Percentiles rank a stretch among this genome's conserved stretches.
Conservation (phyloP, 1,284 basidiomycete genomes). For the Boletus sp. region DNA sequence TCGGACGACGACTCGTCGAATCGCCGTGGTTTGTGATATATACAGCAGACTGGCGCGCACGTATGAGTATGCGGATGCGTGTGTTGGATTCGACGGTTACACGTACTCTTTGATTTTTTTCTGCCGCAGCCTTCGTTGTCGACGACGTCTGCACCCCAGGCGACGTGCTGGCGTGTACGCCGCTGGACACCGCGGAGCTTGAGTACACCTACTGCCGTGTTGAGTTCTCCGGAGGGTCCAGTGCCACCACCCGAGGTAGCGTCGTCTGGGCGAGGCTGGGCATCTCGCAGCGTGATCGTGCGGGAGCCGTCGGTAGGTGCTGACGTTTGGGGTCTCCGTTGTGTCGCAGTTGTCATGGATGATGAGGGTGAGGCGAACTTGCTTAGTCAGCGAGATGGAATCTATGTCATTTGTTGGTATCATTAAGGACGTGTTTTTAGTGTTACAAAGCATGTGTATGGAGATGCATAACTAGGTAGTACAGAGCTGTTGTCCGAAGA, state of each 20-base stretch:
- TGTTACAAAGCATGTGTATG: constrained; percentile 35
- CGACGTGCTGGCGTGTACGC: constrained; percentile 55
- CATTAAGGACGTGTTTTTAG: constrained; percentile 24
- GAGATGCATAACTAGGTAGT: constrained; percentile 28
- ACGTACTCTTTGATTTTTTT: constrained; percentile 85
- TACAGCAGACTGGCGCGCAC: constrained; percentile 75
- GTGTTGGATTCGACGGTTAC: not conserved
- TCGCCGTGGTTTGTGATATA: constrained; percentile 78
- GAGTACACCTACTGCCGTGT: constrained; percentile 48
- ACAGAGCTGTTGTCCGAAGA: constrained; percentile 29
- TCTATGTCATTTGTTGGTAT: constrained; percentile 19
- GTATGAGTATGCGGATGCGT: not conserved
- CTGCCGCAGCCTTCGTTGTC: constrained; percentile 82
- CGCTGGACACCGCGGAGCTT: constrained; percentile 55
- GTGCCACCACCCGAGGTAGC: constrained; percentile 24
- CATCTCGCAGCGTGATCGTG: constrained; percentile 49
- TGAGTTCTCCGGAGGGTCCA: constrained; percentile 23
- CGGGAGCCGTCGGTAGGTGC: constrained; percentile 51
- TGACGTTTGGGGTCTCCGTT: constrained; percentile 34
- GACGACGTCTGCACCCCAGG: constrained; percentile 79
- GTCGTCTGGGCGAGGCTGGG: constrained; percentile 40
- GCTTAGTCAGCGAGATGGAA: constrained; percentile 28
- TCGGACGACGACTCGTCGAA: constrained; percentile 82
- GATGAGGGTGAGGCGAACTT: not conserved
- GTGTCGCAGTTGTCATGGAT: constrained; percentile 34